Evolutionary conservation across 78 protist species (phyloP), one percentile per base, ranked within the genome.

Genomic region (Dictyostelium intermedium): DNA sequence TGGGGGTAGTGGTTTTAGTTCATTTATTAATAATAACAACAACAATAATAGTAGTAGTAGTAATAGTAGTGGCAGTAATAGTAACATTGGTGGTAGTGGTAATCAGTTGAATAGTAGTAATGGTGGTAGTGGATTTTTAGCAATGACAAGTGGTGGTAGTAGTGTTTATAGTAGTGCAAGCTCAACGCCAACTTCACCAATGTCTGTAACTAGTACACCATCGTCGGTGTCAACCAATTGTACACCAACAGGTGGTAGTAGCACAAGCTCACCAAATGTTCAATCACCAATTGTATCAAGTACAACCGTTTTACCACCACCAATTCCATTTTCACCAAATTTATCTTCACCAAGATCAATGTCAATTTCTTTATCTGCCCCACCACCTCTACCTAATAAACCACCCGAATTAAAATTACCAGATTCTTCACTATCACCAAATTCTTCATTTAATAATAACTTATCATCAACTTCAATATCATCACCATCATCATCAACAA

Each of bases 331-430:
- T 60, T 86, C 82, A 77, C 82, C 60, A 41, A 77, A 18, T 23
- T 11, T 77, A 41, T 77, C 82, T n/a, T 77, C 82, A 77, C 60
- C 82, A 77, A 77, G 63, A 77, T 77, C 82, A 77, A 77, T 41
- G 50, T 43, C 82, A 77, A 77, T 72, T 72, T 72, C 79, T 1
- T 34, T 72, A 34, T 72, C 79, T 32, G 2, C 79, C 14, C 37
- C 45, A 16, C 79, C 79, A 34, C 79, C 79, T 13, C 14, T 72
- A 32, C 79, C 79, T 4, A 72, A 34, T 34, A 72, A 72, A 34
- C 79, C 79, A 34, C 79, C 37, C 6, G 82, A 77, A 77, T n/a
- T 77, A n/a, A 43, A 77, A 41, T 43, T 41, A 77, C 82, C 82
- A 41, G 66, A 56, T 16, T 20, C n/a, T 20, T 56, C 66, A 56